phyloP scores from a whole-genome alignment of 768 basidiomycete species.

The Termitomyces sp. region DNA sequence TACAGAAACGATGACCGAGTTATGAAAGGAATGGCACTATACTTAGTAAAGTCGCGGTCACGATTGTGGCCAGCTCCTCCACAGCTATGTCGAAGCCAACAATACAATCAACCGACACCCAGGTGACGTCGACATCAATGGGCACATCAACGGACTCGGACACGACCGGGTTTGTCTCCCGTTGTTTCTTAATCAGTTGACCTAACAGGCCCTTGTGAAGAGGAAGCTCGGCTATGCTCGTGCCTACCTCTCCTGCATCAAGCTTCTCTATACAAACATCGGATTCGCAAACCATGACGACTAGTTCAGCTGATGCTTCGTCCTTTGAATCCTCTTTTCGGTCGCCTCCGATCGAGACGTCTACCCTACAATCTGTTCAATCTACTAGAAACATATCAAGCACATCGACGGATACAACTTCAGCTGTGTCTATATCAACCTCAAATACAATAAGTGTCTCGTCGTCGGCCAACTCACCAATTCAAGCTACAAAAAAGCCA shows the following conservation, averaged over 20 bases:
- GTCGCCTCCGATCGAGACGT: not conserved
- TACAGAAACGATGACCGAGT: not conserved
- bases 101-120: not conserved
- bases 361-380: not conserved
- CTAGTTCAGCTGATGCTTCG: not conserved
- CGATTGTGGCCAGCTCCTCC: not conserved
- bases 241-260: not conserved
- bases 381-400: not conserved
- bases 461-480: not conserved
- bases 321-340: not conserved
- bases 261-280: not conserved
- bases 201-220: not conserved
- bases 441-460: not conserved
- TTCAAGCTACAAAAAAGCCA: not conserved
- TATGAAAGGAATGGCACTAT: not conserved
- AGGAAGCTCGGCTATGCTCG: too few relatives aligned
- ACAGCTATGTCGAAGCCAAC: fast-evolving
- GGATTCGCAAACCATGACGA: too few relatives aligned
- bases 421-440: not conserved
- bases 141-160: too few relatives aligned
- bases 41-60: not conserved
- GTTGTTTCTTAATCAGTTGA: not conserved
- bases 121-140: too few relatives aligned
- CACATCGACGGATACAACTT: not conserved
- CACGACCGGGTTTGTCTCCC: not conserved